Conservation (phyloP, 2,329 filamentous ascomycete species). For the Venturia aucupariae region DNA sequence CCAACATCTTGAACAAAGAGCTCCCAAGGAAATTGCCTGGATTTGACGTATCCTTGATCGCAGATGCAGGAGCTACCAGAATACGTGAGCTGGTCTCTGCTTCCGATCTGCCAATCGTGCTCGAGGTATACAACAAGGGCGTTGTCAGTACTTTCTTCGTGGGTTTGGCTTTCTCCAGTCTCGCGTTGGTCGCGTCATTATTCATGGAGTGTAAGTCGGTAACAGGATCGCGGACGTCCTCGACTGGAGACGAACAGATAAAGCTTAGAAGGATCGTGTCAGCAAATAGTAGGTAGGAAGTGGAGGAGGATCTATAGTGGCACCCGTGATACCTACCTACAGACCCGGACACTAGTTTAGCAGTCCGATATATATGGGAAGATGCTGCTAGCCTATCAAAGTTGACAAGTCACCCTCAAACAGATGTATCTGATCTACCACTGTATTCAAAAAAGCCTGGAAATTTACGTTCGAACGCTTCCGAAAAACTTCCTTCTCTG, state of each 20-base stretch:
- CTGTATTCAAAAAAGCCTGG: no score
- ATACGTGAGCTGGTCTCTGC: constrained; percentile 6
- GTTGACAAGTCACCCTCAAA: no score
- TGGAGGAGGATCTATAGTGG: background rate
- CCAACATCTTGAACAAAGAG: constrained; percentile 13
- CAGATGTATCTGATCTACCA: no score
- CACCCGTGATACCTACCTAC: no score
- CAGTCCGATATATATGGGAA: no score
- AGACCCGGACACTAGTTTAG: no score
- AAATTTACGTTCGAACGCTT: no score
- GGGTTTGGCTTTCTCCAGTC: constrained; percentile 1
- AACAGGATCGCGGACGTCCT: background rate
- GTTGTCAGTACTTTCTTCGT: background rate
- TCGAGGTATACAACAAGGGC: constrained; percentile 11
- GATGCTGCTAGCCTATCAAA: no score
- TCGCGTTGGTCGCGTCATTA: constrained; percentile 11
- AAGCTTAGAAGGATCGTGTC: background rate
- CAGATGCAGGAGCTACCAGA: constrained; percentile 9
- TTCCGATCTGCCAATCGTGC: background rate
- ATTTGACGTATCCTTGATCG: background rate
- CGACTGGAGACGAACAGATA: background rate
- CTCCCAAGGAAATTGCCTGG: constrained; percentile 4
- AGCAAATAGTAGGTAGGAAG: background rate
- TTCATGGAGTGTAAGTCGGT: constrained; percentile 15
- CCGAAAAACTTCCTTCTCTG: no score